Base-by-base conservation (phyloP, 2,329 filamentous ascomycete species). In the Plenodomus biglobosus region DNA sequence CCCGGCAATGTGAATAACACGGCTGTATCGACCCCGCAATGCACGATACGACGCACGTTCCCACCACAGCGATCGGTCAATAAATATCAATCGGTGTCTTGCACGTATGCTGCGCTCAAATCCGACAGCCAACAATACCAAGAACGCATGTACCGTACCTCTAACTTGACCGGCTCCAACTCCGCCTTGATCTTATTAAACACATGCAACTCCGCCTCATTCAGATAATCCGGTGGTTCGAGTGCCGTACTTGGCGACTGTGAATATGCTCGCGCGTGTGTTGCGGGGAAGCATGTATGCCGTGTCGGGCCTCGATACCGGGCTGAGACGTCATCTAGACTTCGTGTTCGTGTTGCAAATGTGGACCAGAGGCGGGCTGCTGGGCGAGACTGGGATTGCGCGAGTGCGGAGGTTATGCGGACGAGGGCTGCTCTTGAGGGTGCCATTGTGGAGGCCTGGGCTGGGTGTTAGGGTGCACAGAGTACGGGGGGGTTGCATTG, bases 221-320 rank as follows among this genome's bases (percentile, higher is more conserved):
- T 70, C 16, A 79, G 70, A 61, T 76, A 76, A 51, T 78, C 75
- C 21, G 77, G 77, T 18, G 77, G 65, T 57, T 76, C 64, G 38
- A 59, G 64, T 38, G 52, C 20, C 10, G 46, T 36, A 44, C 47
- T 50, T 27, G 58, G 52, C 37, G 54, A 46, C 45, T 62, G 57
- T 38, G 66, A 69, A 49, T 69, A 71, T 42, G 53, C 38, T 48
- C 62, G 45, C 11, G 21, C 48, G 40, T 42, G 37, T 17, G 30
- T 38, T 52, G 52, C 46, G 48, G 53, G 44, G 46, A 45, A 38
- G 35, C 16, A 32, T 24, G 41, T 20, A 19, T 42, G 48, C 38
- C 19, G 51, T 24, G 45, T 44, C 21, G 39, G 50, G 48, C 44
- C 30, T 38, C 36, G 36, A 13, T 36, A 37, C 45, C 56, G 40